phyloP scores from a whole-genome alignment of 2,329 filamentous ascomycete species.

The Penicillium brevicompactum region DNA sequence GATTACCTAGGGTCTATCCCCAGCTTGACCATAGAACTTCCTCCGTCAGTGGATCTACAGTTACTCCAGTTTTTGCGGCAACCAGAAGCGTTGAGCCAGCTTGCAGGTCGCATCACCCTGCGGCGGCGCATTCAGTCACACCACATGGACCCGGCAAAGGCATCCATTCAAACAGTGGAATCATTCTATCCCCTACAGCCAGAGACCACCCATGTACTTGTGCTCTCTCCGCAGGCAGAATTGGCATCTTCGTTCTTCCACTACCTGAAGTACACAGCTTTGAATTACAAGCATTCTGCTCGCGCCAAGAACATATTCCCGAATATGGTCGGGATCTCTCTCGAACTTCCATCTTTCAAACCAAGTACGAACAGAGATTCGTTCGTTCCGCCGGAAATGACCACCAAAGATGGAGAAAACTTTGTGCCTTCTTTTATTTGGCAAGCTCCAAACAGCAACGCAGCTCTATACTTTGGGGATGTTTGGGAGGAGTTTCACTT shows the following conservation, averaged over 20 bases:
- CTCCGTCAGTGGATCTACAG: constrained; percentile 66
- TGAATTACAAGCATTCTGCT: constrained; percentile 76
- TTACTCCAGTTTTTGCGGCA: constrained; percentile 63
- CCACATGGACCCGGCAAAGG: constrained; percentile 66
- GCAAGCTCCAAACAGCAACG: constrained; percentile 81
- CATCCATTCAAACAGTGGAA: constrained; percentile 76
- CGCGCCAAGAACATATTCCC: constrained; percentile 47
- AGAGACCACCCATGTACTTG: constrained; percentile 71
- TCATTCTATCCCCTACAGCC: constrained; percentile 78
- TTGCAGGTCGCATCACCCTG: constrained; percentile 61
- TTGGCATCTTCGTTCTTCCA: constrained; percentile 81
- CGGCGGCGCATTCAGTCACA: constrained; percentile 70
- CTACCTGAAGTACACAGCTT: constrained; percentile 75
- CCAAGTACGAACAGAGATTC: constrained; percentile 59
- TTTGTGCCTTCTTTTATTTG: constrained; percentile 70
- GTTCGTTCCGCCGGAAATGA: constrained; percentile 46
- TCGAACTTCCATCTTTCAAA: constrained; percentile 66
- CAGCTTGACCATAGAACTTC: constrained; percentile 82
- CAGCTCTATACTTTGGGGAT: constrained; percentile 78
- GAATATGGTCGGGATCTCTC: constrained; percentile 74
- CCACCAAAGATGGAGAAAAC: constrained; percentile 29
- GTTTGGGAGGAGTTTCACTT: constrained; percentile 86
- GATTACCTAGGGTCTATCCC: constrained; percentile 75
- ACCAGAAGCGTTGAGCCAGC: constrained; percentile 68
- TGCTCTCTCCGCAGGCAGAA: constrained; percentile 80